Evolutionary conservation across 2,329 filamentous ascomycete species (phyloP), one percentile per base, ranked within the genome.

Genomic region (Drechslera avenae): DNA sequence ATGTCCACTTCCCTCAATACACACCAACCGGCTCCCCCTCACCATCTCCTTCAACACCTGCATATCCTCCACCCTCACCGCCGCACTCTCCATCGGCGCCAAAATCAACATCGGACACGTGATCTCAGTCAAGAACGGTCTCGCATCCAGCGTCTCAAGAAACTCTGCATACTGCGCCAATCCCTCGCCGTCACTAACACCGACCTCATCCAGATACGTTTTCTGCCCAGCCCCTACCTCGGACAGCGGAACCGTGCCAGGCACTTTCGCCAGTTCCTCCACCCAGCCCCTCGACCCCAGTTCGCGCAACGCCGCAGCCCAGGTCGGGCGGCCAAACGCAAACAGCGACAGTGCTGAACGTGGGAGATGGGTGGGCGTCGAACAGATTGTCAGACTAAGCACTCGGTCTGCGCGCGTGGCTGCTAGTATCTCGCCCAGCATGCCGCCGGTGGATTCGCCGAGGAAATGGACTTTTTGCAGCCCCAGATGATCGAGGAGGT

Each of bases 151-250:
- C 31, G 46, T 59, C 14, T 58, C 64, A 4, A 75, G 34, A 32
- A 74, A 72, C 42, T 67, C 62, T 0, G 70, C 72, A 43, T 75
- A 73, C 26, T 64, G 66, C 0, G 63, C 71, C 5, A 75, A 46
- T 1, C 72, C 72, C 40, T 72, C 67, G 4, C 62, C 65, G 28
- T 57, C 52, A 34, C 62, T 64, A 2, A 68, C 43, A 7, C 46
- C 46, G 9, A 73, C 63, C 39, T 66, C 57, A 7, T 65, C 59
- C 1, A 73, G 44, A 52, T 72, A 73, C 70, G 69, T 73, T 0
- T 62, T 53, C 19, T 46, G 71, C 73, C 0, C 21, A 55, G 16
- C 60, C 47, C 42, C 21, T 23, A 72, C 66, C 6, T 9, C 26
- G 9, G 61, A 39, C 4, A 66, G 57, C 0, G 67, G 59, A 12